These are phyloP conservation scores for Fusarium staphyleae DNA, from an alignment of 2,329 filamentous ascomycete species.

Conservation along the genomic window DNA sequence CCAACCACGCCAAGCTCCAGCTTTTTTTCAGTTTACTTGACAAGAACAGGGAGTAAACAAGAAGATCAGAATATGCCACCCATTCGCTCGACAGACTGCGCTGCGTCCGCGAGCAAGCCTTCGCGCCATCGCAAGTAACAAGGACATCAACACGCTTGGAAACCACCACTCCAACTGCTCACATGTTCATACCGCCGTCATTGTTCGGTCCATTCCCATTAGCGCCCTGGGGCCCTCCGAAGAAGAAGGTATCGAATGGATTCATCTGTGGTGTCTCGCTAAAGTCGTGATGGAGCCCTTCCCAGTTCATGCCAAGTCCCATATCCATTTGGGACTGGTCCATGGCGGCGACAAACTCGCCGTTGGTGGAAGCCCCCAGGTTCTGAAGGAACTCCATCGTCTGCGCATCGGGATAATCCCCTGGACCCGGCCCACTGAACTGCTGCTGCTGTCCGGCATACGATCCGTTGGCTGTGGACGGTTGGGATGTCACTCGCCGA, in stretches of 20 bases:
- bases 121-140: constrained; percentile 27
- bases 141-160: constrained; percentile 16
- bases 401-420: constrained; percentile 57
- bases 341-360: constrained; percentile 44
- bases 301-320: constrained; percentile 71
- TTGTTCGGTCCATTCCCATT: constrained; percentile 33
- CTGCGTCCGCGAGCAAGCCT: constrained; percentile 21
- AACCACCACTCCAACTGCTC: constrained; percentile 5
- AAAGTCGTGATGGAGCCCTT: constrained; percentile 68
- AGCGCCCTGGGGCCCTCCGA: constrained; percentile 60
- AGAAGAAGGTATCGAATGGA: constrained; percentile 77
- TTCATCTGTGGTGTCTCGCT: constrained; percentile 67
- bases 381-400: constrained; percentile 62
- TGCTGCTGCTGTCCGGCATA: constrained; percentile 44
- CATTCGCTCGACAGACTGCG: constrained; percentile 16
- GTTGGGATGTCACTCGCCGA: constrained; percentile 48
- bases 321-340: constrained; percentile 65
- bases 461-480: constrained; percentile 40
- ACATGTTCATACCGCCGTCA: constrained; percentile 41
- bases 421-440: constrained; percentile 45
- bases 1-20: background rate
- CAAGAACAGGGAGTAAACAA: constrained; percentile 7
- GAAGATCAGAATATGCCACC: constrained; percentile 20
- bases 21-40: background rate
- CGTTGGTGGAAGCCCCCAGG: constrained; percentile 47